Evolutionary conservation across 2,329 filamentous ascomycete genomes (phyloP), one percentile per base, ranked within the genome.

Genomic region (Aplosporella prunicola): DNA sequence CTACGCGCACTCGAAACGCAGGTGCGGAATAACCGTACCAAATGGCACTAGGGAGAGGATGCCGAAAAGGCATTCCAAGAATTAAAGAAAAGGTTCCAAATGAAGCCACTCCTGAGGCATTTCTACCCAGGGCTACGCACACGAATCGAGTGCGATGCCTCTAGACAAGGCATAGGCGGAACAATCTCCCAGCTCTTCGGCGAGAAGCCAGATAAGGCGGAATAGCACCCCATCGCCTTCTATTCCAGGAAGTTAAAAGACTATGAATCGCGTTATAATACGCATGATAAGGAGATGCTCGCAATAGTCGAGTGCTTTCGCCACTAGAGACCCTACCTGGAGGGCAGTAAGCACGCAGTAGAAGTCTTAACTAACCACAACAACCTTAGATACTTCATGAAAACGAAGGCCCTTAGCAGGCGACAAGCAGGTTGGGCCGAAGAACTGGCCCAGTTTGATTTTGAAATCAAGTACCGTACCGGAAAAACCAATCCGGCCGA

Each of bases 211-310:
- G 20, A 5, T n/a, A 36, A 10, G 13, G 24, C n/a, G 11, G 13
- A 5, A 8, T 24, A 27, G 3, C n/a, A 28, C 17, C 33, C n/a
- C 11, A 16, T 36, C 9, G 24, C 40, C 11, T 56, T 42, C 40
- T 56, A 44, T 16, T 55, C 42, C 2, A 46, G 46, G 22, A 56
- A 49, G 33, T 39, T 50, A 9, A 32, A 14, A 3, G n/a, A 22
- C 5, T 25, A 39, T 3, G 40, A 58, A 41, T 44, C 15, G 10
- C 47, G 51, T 27, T 57, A 58, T 39, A 31, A 51, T n/a, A 55
- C 52, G 8, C 43, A 58, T 38, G 42, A 60, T 35, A 52, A 55
- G 23, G 46, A 59, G 31, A 39, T 58, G 9, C 27, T 59, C 14
- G 47, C 47, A 10, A 51, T 60, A 20, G 40, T 60, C 5, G 11